A percentile compares a stretch with the other conserved stretches of the same genome.
These are phyloP conservation scores for Chalciporus sp. DNA, from an alignment of 1,284 basidiomycete species.

Conservation along the genomic window DNA sequence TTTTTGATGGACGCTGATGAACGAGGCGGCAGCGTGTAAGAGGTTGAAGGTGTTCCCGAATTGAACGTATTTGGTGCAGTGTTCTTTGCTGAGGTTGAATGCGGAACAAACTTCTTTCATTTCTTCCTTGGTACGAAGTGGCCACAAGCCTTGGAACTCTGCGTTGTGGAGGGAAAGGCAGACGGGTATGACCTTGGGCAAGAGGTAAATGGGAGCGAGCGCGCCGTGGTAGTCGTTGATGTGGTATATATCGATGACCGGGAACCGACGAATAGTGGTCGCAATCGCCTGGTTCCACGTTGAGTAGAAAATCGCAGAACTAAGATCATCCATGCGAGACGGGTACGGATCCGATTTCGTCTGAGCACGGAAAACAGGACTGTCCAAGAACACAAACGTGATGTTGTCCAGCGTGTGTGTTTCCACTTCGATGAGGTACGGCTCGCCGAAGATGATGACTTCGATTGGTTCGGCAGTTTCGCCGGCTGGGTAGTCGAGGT, in stretches of 20 bases:
- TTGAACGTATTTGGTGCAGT: constrained; percentile 94
- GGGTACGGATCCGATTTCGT: constrained; percentile 94
- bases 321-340: constrained; percentile 93
- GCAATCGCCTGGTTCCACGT: constrained; percentile 97
- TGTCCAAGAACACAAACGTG: constrained; percentile 90
- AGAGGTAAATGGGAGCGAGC: constrained; percentile 84
- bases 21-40: constrained; percentile 88
- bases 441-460: constrained; percentile 93
- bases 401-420: constrained; percentile 91
- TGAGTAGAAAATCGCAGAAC: constrained; percentile 94
- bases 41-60: constrained; percentile 97
- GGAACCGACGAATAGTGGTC: constrained; percentile 80
- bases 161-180: constrained; percentile 95
- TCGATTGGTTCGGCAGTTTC: constrained; percentile 91
- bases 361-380: constrained; percentile 92
- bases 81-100: constrained; percentile 93
- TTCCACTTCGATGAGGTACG: constrained; percentile 92
- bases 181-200: constrained; percentile 86
- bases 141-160: constrained; percentile 96
- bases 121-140: constrained; percentile 91
- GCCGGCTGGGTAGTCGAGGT: constrained; percentile 88
- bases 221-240: constrained; percentile 93
- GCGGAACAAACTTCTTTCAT: constrained; percentile 97
- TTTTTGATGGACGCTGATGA: constrained; percentile 90
- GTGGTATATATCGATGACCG: constrained; percentile 88